Conservation (phyloP, 2,329 filamentous ascomycete species). For the Xylaria sp. region DNA sequence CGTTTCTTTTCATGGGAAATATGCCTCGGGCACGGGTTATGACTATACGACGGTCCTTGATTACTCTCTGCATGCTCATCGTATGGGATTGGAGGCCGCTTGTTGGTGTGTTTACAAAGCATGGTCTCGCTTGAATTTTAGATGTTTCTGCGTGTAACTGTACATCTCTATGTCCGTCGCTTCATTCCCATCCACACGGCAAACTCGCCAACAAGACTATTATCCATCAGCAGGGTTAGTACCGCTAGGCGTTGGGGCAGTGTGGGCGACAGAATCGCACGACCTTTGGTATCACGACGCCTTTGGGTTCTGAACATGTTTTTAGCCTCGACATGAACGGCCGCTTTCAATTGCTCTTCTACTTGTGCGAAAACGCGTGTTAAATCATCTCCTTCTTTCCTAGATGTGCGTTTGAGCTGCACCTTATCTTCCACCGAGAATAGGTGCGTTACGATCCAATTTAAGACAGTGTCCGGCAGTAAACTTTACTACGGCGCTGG, state of each 20-base stretch:
- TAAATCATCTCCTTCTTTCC: background rate
- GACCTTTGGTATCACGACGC: slow-evolving; percentile 30
- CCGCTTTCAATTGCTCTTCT: background rate
- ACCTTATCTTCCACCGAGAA: background rate
- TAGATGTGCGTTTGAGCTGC: background rate
- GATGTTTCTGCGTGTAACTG: slow-evolving; percentile 10
- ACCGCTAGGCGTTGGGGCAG: slow-evolving; percentile 37
- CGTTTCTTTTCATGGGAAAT: background rate
- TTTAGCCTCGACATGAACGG: background rate
- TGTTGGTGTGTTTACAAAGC: slow-evolving; percentile 14
- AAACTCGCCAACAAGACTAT: background rate
- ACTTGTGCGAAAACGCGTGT: background rate
- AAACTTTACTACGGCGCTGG: background rate
- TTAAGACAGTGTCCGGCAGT: background rate
- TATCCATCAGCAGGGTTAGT: slow-evolving; percentile 24
- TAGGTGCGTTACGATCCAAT: background rate
- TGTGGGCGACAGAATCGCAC: slow-evolving; percentile 28
- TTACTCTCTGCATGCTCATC: background rate
- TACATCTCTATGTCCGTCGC: background rate
- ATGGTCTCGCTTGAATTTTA: slow-evolving; percentile 15
- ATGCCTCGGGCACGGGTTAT: background rate
- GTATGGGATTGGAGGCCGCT: slow-evolving; percentile 15
- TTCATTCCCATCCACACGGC: slow-evolving; percentile 8
- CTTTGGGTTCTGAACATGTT: slow-evolving; percentile 18
- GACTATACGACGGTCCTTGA: background rate